A percentile compares a stretch with the other conserved stretches of the same genome.
Conservation (phyloP, 805 yeast species). For the Yarrowia phangngaensis region DNA sequence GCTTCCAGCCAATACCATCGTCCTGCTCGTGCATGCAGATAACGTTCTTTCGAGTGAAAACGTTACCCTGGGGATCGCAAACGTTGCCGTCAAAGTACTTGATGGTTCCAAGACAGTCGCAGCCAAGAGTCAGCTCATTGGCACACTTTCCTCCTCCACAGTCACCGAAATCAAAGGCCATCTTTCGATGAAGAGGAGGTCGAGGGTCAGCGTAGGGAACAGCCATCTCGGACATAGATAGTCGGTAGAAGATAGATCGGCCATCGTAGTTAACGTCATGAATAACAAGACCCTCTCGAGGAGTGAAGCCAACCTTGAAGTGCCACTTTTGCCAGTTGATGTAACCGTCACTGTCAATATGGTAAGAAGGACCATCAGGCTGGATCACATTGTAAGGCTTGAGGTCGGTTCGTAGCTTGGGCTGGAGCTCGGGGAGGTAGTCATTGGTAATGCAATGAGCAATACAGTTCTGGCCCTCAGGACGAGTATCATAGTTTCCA, state of each 20-base stretch:
- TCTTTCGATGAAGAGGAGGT: conserved; percentile 79
- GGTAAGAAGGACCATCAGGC: conserved; percentile 78
- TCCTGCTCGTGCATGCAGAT: conserved; percentile 84
- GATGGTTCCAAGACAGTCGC: conserved; percentile 81
- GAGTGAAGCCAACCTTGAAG: conserved; percentile 63
- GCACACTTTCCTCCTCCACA: conserved; percentile 78
- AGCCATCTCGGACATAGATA: conserved; percentile 76
- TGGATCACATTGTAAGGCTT: conserved; percentile 78
- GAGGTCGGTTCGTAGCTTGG: conserved; percentile 47
- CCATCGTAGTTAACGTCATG: conserved; percentile 74
- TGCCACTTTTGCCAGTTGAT: conserved; percentile 83
- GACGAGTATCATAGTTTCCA: conserved; percentile 45
- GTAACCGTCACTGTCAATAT: conserved; percentile 49
- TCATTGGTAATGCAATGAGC: conserved; percentile 66
- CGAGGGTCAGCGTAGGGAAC: conserved; percentile 86
- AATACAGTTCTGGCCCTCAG: conserved; percentile 56
- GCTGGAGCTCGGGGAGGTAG: conserved; percentile 39
- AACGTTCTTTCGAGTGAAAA: conserved; percentile 60
- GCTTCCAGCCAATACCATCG: conserved; percentile 73
- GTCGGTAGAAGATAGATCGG: conserved; percentile 67
- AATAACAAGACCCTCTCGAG: conserved; percentile 74
- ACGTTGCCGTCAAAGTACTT: conserved; percentile 66
- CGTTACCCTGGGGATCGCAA: conserved; percentile 58
- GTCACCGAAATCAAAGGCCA: conserved; percentile 83
- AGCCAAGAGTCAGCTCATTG: conserved; percentile 65